These are phyloP conservation scores for Sindora glabra DNA, from an alignment of 306 rosid species.

Conservation along the genomic window DNA sequence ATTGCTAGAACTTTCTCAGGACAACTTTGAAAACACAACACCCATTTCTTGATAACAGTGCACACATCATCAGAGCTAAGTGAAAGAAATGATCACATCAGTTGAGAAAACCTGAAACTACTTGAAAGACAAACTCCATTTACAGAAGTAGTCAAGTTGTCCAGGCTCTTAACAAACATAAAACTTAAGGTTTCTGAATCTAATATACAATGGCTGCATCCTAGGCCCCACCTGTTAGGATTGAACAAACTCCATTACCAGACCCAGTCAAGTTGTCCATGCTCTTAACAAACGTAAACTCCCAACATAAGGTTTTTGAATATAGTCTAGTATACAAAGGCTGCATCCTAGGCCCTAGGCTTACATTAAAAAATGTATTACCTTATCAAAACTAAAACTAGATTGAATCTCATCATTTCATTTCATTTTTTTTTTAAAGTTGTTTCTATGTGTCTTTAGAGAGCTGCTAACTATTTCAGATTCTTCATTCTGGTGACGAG, in stretches of 20 bases:
- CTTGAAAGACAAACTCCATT: background rate
- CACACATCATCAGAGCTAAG: background rate
- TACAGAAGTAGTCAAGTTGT: background rate
- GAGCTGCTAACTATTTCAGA: too few relatives aligned
- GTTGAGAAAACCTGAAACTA: background rate
- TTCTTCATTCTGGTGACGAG: too few relatives aligned
- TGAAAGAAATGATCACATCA: background rate
- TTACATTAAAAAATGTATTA: too few relatives aligned
- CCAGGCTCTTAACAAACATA: conserved; percentile 5
- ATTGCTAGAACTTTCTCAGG: background rate
- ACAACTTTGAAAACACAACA: background rate
- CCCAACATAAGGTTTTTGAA: background rate
- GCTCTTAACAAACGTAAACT: conserved; percentile 1
- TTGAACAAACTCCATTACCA: background rate
- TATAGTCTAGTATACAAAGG: background rate
- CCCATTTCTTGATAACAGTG: background rate
- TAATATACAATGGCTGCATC: background rate
- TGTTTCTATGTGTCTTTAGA: too few relatives aligned
- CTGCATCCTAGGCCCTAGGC: background rate
- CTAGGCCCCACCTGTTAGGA: background rate
- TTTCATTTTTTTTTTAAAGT: too few relatives aligned
- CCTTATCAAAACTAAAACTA: too few relatives aligned
- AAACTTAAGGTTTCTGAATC: background rate
- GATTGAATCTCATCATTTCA: too few relatives aligned
- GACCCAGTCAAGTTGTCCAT: background rate